phyloP scores from a whole-genome alignment of 805 yeast species.

The Yarrowia sp. region DNA sequence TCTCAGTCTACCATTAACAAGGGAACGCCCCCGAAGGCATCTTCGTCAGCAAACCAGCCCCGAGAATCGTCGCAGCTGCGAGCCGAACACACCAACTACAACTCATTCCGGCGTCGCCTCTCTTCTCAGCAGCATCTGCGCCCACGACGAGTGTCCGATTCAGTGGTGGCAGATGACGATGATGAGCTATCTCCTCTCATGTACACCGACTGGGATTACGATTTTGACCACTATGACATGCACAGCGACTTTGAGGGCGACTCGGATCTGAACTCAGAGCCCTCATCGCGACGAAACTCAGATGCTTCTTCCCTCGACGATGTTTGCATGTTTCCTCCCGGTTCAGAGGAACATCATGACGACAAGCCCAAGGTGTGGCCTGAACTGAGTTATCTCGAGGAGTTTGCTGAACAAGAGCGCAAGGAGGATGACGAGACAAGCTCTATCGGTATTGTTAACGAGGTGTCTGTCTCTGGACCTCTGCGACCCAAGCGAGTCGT shows the following conservation, averaged over 20 bases:
- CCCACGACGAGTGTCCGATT: constrained; percentile 8
- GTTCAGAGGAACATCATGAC: constrained; percentile 33
- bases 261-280: constrained; percentile 47
- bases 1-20: not conserved
- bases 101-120: constrained; percentile 18
- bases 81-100: constrained; percentile 20
- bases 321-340: constrained; percentile 53
- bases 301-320: constrained; percentile 76
- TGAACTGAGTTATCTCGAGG: constrained; percentile 69
- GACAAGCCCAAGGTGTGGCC: constrained; percentile 64
- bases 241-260: constrained; percentile 19
- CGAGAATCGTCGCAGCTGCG: constrained; percentile 5
- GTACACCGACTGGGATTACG: constrained; percentile 15
- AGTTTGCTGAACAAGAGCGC: constrained; percentile 70
- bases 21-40: not conserved
- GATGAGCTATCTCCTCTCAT: constrained; percentile 14
- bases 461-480: constrained; percentile 53
- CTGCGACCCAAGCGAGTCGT: constrained; percentile 70
- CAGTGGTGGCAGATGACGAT: not conserved
- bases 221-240: not conserved
- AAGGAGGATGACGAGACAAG: constrained; percentile 39
- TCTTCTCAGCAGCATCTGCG: constrained; percentile 9
- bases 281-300: constrained; percentile 58
- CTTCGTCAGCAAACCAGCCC: not conserved
- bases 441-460: constrained; percentile 35